These are phyloP conservation scores for Alternaria solani DNA, from an alignment of 2,329 filamentous ascomycete species.

Conservation along the genomic window DNA sequence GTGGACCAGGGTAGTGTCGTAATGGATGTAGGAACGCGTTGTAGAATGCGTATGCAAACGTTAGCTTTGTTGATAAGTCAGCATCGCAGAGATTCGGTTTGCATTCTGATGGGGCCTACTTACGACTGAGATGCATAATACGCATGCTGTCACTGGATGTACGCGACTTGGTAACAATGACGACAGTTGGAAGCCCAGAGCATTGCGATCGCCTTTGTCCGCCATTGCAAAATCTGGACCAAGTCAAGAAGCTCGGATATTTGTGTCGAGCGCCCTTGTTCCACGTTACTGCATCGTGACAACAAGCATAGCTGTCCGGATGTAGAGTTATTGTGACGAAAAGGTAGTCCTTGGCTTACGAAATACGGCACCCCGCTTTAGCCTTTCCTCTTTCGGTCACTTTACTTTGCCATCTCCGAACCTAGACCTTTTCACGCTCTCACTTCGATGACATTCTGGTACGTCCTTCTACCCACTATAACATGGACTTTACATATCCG, in stretches of 20 bases:
- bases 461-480: neutral
- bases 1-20: conserved; percentile 38
- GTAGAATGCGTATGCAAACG: conserved; percentile 31
- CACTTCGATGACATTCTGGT: neutral
- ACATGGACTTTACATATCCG: neutral
- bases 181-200: neutral
- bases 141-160: conserved; percentile 8
- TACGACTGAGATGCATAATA: conserved; percentile 5
- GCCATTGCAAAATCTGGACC: neutral
- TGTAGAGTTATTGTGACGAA: neutral
- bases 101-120: neutral
- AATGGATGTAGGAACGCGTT: conserved; percentile 40
- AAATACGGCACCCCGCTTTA: neutral
- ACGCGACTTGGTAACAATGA: neutral
- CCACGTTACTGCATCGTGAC: neutral
- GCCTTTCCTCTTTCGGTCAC: neutral
- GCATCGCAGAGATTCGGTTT: neutral
- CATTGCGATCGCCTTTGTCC: neutral
- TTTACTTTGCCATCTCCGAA: neutral
- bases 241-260: neutral
- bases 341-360: neutral
- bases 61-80: neutral
- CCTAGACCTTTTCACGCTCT: neutral
- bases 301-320: neutral
- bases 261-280: neutral